Evolutionary conservation across 768 basidiomycete genomes (phyloP).

Genomic region (Collybia sordida): DNA sequence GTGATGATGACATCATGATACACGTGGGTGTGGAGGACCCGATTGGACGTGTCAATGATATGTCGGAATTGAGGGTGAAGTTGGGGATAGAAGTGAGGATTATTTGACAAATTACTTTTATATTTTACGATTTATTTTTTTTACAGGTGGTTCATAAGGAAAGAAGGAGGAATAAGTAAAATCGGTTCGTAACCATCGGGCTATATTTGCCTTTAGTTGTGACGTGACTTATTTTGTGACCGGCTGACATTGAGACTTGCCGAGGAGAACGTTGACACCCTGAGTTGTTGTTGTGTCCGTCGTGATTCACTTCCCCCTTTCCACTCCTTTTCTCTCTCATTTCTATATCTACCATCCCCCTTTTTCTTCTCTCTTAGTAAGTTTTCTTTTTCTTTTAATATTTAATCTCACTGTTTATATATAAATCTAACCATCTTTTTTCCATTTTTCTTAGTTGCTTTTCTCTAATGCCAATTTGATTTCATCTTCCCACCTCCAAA

Average conservation of each 20-base stretch:
- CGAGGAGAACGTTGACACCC: slow-evolving; percentile 1
- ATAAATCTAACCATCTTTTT: not conserved
- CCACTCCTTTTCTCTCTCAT: not conserved
- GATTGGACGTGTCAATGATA: slow-evolving; percentile 11
- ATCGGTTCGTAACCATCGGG: too few species aligned
- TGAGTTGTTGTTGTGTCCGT: not conserved
- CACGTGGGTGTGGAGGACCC: too few species aligned
- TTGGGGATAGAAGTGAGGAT: too few species aligned
- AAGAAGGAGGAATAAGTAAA: too few species aligned
- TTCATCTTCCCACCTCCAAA: not conserved
- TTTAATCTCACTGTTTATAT: too few species aligned
- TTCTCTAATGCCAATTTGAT: slow-evolving; percentile 8
- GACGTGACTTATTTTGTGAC: too few species aligned
- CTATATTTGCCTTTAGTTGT: too few species aligned
- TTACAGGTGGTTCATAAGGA: too few species aligned
- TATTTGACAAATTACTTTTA: too few species aligned
- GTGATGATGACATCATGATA: not conserved
- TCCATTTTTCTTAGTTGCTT: not conserved
- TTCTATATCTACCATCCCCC: too few species aligned
- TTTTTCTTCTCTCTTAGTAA: not conserved
- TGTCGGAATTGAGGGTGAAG: slow-evolving; percentile 9
- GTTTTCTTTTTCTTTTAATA: not conserved
- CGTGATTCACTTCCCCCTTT: slow-evolving; percentile 5
- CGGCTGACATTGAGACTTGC: too few species aligned
- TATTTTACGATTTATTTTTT: too few species aligned